Percentiles rank a stretch among this genome's conserved stretches.
phyloP scores from a whole-genome alignment of 495 filamentous ascomycete genomes.

The Pseudoneurospora amorphoporcata region DNA sequence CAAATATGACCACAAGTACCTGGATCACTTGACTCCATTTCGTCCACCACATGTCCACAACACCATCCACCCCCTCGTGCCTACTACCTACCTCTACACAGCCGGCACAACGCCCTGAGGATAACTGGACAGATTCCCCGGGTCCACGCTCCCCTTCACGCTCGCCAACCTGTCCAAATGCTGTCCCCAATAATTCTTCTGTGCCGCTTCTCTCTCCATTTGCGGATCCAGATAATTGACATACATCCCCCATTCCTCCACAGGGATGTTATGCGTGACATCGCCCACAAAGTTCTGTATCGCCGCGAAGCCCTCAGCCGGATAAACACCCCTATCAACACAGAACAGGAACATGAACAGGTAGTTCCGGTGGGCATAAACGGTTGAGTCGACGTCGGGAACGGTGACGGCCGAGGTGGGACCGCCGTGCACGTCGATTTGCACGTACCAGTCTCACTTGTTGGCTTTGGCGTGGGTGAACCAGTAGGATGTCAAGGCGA shows the following conservation, averaged over 20 bases:
- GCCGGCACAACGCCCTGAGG: slow-evolving; percentile 29
- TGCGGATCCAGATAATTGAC: slow-evolving; percentile 37
- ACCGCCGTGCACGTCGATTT: slow-evolving; percentile 37
- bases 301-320: slow-evolving; percentile 21
- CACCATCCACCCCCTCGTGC: not conserved
- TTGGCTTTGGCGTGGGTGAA: slow-evolving; percentile 31
- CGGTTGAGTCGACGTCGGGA: slow-evolving; percentile 16
- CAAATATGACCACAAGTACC: not conserved
- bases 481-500: slow-evolving; percentile 32
- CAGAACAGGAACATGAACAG: slow-evolving; percentile 35
- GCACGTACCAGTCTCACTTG: slow-evolving; percentile 35
- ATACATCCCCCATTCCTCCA: slow-evolving; percentile 31
- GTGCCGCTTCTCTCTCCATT: slow-evolving; percentile 26
- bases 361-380: slow-evolving; percentile 37
- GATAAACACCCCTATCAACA: slow-evolving; percentile 21
- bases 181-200: slow-evolving; percentile 41
- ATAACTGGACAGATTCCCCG: slow-evolving; percentile 50
- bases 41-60: not conserved
- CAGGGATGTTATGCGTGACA: slow-evolving; percentile 20
- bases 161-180: slow-evolving; percentile 42
- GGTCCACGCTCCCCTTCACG: slow-evolving; percentile 49
- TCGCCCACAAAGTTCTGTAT: slow-evolving; percentile 29
- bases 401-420: slow-evolving; percentile 28
- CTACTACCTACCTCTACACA: not conserved
- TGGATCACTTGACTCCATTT: not conserved